Evolutionary conservation across 164 flowering plant genomes (phyloP).

Genomic region (Tetracentron sinense): DNA sequence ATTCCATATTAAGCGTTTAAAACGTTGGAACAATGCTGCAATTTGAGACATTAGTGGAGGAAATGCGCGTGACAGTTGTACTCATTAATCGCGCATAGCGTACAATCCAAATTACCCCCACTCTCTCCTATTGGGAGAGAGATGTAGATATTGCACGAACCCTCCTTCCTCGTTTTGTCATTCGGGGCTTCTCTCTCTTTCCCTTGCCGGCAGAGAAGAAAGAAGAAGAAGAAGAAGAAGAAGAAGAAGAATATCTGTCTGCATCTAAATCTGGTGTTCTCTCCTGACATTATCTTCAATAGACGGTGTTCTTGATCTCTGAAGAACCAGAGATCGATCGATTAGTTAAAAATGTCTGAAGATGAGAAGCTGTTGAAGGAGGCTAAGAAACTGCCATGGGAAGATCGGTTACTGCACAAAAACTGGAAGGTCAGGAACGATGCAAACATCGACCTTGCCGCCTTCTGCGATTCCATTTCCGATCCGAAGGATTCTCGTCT

Average conservation of each 20-base stretch:
- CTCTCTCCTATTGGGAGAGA: neutral
- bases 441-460: slow-evolving; percentile 81
- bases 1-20: too few relatives aligned
- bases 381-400: slow-evolving; percentile 98
- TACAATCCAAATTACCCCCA: slow-evolving; percentile 24
- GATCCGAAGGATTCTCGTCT: slow-evolving; percentile 96
- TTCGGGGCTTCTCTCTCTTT: slow-evolving; percentile 9
- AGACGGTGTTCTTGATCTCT: neutral
- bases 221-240: neutral
- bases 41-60: too few relatives aligned
- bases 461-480: slow-evolving; percentile 71
- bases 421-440: slow-evolving; percentile 98
- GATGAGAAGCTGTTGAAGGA: slow-evolving; percentile 92
- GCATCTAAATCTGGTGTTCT: neutral
- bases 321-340: neutral
- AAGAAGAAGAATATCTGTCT: neutral
- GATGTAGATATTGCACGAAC: slow-evolving; percentile 13
- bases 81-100: too few relatives aligned
- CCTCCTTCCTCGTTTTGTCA: slow-evolving; percentile 16
- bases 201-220: slow-evolving; percentile 23
- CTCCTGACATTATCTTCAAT: too few relatives aligned
- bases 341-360: slow-evolving; percentile 49
- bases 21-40: too few relatives aligned
- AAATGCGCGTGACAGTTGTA: too few relatives aligned
- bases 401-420: slow-evolving; percentile 88